Base-by-base conservation (phyloP, 1,284 basidiomycete genomes). In the Prillingera fragicola region DNA sequence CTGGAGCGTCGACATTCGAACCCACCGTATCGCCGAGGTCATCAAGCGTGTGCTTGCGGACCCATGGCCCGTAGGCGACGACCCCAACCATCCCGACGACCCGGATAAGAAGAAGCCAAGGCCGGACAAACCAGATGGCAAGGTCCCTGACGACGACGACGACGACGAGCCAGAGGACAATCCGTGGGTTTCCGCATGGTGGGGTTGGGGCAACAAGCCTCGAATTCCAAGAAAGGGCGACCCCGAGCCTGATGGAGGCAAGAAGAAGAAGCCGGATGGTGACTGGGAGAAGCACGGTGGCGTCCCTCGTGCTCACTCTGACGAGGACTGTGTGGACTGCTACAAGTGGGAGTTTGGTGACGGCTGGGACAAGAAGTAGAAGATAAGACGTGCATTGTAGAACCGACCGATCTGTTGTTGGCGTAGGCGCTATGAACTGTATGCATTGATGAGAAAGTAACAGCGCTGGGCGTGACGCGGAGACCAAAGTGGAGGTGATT, bases 1-100 rank as follows among this genome's bases (percentile, higher is more conserved):
- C 4, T 97, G 94, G 94, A 71, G 74, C 13, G 83, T 85, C 26
- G 82, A 85, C 55, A 66, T 89, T n/a, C 74, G 82, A 35, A 83
- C 79, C 27, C 91, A 95, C 62, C 73, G 79, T 6, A 91, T 96
- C 59, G 77, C 76, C 36, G 77, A 82, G 35, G 72, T 94, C 33
- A 81, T 94, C 52, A 79, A 83, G 25, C 78, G 81, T 46, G 66
- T 95, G 6, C 70, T 95, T 5, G 74, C 77, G 23, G 76, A 81
- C 37, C 83, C 89, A 14, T 95, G 91, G 90, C 63, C 62, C 2
- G 59, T 52, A 18, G 54, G 54, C 25, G 52, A 54, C 70, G 41
- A 77, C 76, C 69, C 66, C 17, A 58, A 71, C 22, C 71, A 54
- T 25, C 69, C 66, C 17, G 59, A 71, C 22, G 71, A 54, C 27